Evolutionary conservation across 805 yeast species (phyloP), one percentile per base, ranked within the genome.

Genomic region (Candida krabiensis): DNA sequence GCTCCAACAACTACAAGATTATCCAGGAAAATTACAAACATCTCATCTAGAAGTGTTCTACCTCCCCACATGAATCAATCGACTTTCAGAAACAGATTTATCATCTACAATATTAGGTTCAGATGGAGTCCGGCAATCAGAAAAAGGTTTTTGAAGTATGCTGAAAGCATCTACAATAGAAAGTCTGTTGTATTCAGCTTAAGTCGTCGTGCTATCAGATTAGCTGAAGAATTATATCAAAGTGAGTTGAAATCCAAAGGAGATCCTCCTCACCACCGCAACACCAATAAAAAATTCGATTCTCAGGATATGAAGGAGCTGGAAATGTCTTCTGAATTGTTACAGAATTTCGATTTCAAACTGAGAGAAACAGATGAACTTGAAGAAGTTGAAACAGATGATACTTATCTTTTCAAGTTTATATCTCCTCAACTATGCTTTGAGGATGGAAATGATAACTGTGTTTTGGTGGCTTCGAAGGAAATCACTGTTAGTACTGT

Each of bases 381-480:
- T 17, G 43, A 28, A 2, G 44, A 41, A 19, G 56, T 57, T 7
- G 38, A 36, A 17, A 41, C 53, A 9, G 62, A 58, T 28, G 66
- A 62, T 40, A 42, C 52, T 3, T 58, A 80, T 53, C 63, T 82
- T 45, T 67, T 90, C 32, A 83, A 85, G 44, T 71, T 90, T 31
- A 70, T 87, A 11, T 76, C 87, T 13, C 97, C 98, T 0, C 97
- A 91, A 58, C 73, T 91, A 28, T 93, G 89, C 53, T 37, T 60
- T 15, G 71, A 70, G 11, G 59, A 61, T 14, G 75, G 71, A 33
- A 68, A 66, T 1, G 61, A 71, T 11, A 64, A 76, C 1, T 75
- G 80, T 40, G 68, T 76, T 5, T 53, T 80, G 23, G 49, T 80
- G 3, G 66, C 80, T 3, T 73, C 85, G 0, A 72, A 74, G 45